phyloP scores from a whole-genome alignment of 495 filamentous ascomycete species.

The Cryomyces antarcticus region DNA sequence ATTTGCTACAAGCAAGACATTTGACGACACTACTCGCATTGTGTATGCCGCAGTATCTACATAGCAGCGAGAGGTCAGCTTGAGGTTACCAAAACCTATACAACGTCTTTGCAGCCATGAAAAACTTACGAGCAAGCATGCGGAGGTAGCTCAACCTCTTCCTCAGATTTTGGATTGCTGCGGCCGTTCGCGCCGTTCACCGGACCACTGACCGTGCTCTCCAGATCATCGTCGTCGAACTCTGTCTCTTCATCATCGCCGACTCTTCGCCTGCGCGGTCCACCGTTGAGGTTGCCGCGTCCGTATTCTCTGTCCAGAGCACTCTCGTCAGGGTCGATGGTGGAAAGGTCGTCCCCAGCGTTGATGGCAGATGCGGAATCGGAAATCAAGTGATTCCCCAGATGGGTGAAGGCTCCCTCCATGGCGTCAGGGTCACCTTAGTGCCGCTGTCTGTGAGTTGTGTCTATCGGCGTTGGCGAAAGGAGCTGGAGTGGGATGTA shows the following conservation, averaged over 20 bases:
- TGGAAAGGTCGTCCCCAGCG: constrained; percentile 37
- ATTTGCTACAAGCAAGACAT: constrained; percentile 88
- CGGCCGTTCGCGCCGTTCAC: constrained; percentile 55
- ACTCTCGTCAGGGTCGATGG: constrained; percentile 34
- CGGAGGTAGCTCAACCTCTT: constrained; percentile 79
- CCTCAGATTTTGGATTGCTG: constrained; percentile 38
- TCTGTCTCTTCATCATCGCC: constrained; percentile 71
- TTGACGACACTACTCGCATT: constrained; percentile 88
- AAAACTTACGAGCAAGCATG: constrained; percentile 87
- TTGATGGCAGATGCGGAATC: constrained; percentile 56
- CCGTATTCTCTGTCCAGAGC: constrained; percentile 31
- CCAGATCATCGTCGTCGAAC: constrained; percentile 76
- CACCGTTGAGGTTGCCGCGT: constrained; percentile 34
- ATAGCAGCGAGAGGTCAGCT: neutral
- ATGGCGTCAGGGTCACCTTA: constrained; percentile 19
- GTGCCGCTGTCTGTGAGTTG: too few species aligned
- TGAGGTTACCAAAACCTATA: neutral
- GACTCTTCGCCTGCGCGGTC: constrained; percentile 46
- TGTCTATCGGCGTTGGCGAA: too few species aligned
- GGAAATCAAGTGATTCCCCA: constrained; percentile 63
- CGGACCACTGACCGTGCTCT: constrained; percentile 75
- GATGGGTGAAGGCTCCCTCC: constrained; percentile 72
- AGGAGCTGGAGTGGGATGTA: too few species aligned
- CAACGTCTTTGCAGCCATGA: neutral
- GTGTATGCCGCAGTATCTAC: constrained; percentile 92